Evolutionary conservation across 176 grass and related monocot genomes (phyloP).

Genomic region (Rhipidocladum racemiflorum): DNA sequence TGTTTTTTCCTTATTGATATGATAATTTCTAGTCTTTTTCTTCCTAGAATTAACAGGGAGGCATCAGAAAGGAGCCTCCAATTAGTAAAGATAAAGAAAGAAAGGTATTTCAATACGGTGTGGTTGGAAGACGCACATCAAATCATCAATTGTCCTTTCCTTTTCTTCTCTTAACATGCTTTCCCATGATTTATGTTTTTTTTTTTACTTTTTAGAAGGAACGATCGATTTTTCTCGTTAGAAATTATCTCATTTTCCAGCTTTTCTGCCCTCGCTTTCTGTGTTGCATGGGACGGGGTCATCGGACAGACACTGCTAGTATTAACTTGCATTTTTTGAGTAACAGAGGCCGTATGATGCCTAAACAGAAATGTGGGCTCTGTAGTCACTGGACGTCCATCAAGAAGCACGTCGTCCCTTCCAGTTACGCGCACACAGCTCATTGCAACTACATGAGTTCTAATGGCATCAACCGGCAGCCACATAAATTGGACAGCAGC

Average conservation of each 20-base stretch:
- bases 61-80: too few species aligned
- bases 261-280: not conserved
- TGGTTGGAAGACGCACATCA: not conserved
- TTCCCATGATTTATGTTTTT: not conserved
- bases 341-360: not conserved
- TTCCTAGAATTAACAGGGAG: too few species aligned
- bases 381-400: slow-evolving; percentile 31
- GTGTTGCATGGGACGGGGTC: not conserved
- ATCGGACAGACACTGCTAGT: not conserved
- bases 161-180: not conserved
- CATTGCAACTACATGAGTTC: slow-evolving; percentile 19
- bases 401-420: slow-evolving; percentile 8
- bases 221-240: not conserved
- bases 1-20: too few species aligned
- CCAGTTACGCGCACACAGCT: slow-evolving; percentile 31
- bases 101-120: not conserved
- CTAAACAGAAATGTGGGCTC: slow-evolving; percentile 41
- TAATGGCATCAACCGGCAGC: slow-evolving; percentile 39
- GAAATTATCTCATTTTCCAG: not conserved
- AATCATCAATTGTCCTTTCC: not conserved
- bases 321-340: not conserved
- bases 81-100: too few species aligned
- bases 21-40: too few species aligned
- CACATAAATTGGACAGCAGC: slow-evolving; percentile 49
- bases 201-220: not conserved